Evolutionary conservation across 2,329 filamentous ascomycete genomes (phyloP).

Genomic region (Pyrenochaeta sp.): DNA sequence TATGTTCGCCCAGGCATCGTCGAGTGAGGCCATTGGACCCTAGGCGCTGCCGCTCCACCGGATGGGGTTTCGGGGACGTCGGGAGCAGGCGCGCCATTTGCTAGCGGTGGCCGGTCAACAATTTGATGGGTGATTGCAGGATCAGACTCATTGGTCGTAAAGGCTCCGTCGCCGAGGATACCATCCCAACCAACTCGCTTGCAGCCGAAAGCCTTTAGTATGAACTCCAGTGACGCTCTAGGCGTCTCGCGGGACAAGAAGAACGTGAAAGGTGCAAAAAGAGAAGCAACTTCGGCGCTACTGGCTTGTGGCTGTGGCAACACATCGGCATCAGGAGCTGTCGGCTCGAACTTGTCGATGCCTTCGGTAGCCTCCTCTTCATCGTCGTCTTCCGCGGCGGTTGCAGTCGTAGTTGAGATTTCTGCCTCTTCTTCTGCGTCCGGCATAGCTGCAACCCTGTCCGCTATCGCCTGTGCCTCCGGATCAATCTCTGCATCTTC

Average conservation of each 20-base stretch:
- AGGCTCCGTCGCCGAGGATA: conserved; percentile 89
- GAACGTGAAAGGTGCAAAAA: conserved; percentile 90
- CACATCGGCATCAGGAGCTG: conserved; percentile 83
- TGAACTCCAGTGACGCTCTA: conserved; percentile 87
- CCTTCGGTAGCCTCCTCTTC: conserved; percentile 52
- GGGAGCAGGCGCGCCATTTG: conserved; percentile 51
- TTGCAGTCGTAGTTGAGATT: conserved; percentile 17
- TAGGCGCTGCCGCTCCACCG: conserved; percentile 56
- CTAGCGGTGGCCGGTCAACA: conserved; percentile 83
- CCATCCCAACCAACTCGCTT: conserved; percentile 95
- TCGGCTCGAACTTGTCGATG: conserved; percentile 92
- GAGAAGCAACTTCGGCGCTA: conserved; percentile 71
- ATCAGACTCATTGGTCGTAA: conserved; percentile 87
- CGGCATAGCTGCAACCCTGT: conserved; percentile 51
- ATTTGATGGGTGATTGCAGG: conserved; percentile 94
- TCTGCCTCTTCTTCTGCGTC: conserved; percentile 53
- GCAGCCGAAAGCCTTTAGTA: conserved; percentile 93
- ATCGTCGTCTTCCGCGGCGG: conserved; percentile 31
- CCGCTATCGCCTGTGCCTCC: conserved; percentile 59
- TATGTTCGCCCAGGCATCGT: conserved; percentile 92
- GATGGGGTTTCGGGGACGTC: conserved; percentile 61
- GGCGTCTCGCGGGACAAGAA: conserved; percentile 95
- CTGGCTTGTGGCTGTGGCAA: conserved; percentile 79
- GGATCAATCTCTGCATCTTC: conserved; percentile 44
- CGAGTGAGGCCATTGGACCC: conserved; percentile 65